phyloP scores from a whole-genome alignment of 495 filamentous ascomycete species.

The Niebla homalea region DNA sequence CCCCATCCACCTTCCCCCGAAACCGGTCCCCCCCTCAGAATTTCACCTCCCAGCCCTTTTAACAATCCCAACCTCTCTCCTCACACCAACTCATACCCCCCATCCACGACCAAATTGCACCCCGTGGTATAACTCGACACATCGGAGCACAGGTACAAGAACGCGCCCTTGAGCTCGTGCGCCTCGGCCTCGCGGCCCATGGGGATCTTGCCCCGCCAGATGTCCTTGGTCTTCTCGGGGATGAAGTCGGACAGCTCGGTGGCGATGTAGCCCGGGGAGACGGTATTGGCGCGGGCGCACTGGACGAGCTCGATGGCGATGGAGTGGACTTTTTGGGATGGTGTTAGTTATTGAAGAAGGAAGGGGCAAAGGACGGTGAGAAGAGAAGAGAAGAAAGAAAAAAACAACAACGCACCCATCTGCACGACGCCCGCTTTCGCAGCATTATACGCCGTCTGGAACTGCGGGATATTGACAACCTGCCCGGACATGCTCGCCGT shows the following conservation, averaged over 20 bases:
- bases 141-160: slow-evolving; percentile 76
- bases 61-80: no score
- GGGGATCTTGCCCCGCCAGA: slow-evolving; percentile 71
- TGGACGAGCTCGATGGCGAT: slow-evolving; percentile 79
- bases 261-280: slow-evolving; percentile 79
- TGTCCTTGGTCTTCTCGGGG: slow-evolving; percentile 51
- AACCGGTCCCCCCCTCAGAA: no score
- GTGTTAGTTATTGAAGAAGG: background rate
- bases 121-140: slow-evolving; percentile 76
- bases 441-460: slow-evolving; percentile 77
- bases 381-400: background rate
- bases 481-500: slow-evolving; percentile 76
- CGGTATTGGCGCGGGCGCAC: slow-evolving; percentile 69
- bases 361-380: slow-evolving; percentile 10
- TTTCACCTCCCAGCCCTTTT: no score
- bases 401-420: slow-evolving; percentile 39
- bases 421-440: slow-evolving; percentile 79
- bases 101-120: no score
- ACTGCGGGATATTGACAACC: slow-evolving; percentile 77
- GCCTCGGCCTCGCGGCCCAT: slow-evolving; percentile 68
- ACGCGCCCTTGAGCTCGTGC: slow-evolving; percentile 76
- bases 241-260: slow-evolving; percentile 74
- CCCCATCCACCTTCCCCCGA: no score
- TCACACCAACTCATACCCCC: background rate
- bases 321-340: slow-evolving; percentile 38